Conservation (phyloP, 139 green algal genomes). For the Chlamydomonas asymmetrica region DNA sequence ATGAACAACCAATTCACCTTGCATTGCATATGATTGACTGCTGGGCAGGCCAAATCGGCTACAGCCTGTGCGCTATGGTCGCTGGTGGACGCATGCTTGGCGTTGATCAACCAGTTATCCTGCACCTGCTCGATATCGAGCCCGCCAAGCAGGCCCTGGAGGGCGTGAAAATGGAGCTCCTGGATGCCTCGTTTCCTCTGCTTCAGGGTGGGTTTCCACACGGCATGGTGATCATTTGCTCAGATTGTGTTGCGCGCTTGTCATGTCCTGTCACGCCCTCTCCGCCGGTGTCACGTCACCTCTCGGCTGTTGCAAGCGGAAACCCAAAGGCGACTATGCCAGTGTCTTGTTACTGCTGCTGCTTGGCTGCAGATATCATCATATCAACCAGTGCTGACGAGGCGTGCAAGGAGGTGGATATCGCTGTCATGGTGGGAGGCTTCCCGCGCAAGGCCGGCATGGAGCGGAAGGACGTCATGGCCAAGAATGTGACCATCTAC, state of each 20-base stretch:
- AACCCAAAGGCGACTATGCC: too few species aligned
- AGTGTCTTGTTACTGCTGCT: too few species aligned
- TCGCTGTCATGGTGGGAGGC: conserved; percentile 85
- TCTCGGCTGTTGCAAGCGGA: too few species aligned
- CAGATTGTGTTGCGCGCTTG: too few species aligned
- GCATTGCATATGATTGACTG: not conserved
- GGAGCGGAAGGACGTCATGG: conserved; percentile 95
- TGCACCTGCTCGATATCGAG: conserved; percentile 93
- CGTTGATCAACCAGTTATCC: conserved; percentile 81
- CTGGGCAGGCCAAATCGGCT: conserved; percentile 84
- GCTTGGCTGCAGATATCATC: conserved; percentile 78
- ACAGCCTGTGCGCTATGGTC: conserved; percentile 83
- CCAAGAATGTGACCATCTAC: conserved; percentile 76
- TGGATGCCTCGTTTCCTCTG: conserved; percentile 89
- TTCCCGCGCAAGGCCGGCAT: conserved; percentile 78
- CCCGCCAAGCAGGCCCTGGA: conserved; percentile 76
- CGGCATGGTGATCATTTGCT: too few species aligned
- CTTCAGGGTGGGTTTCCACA: conserved; percentile 75
- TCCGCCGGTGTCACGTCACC: too few species aligned
- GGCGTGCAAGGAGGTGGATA: conserved; percentile 83
- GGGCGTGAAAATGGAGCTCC: conserved; percentile 91
- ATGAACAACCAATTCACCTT: not conserved
- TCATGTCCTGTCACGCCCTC: too few species aligned
- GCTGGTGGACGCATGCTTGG: conserved; percentile 84
- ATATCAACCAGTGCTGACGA: conserved; percentile 72